These are phyloP conservation scores for Lipomyces yamadae DNA, from an alignment of 805 yeast genomes.

Conservation along the genomic window DNA sequence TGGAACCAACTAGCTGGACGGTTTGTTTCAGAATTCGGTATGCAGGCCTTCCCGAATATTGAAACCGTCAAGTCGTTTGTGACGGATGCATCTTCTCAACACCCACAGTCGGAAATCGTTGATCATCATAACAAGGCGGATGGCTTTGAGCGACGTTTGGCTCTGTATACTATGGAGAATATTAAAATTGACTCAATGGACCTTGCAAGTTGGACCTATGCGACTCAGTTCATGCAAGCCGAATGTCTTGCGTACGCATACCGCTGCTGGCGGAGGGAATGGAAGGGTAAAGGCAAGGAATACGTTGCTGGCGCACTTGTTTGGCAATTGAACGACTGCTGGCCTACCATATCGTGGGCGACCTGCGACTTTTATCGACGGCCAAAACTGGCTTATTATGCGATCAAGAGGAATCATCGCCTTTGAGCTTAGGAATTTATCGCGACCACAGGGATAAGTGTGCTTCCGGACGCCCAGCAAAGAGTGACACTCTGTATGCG, in stretches of 20 bases:
- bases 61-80: slow-evolving; percentile 49
- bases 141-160: slow-evolving; percentile 54
- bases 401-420: slow-evolving; percentile 53
- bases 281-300: slow-evolving; percentile 50
- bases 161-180: slow-evolving; percentile 55
- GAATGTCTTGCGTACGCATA: slow-evolving; percentile 57
- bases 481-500: slow-evolving; percentile 41
- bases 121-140: slow-evolving; percentile 58
- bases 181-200: slow-evolving; percentile 47
- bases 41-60: slow-evolving; percentile 53
- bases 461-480: neutral
- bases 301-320: slow-evolving; percentile 55
- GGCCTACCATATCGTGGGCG: slow-evolving; percentile 61
- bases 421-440: slow-evolving; percentile 48
- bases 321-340: slow-evolving; percentile 59
- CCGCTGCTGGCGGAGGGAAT: slow-evolving; percentile 54
- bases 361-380: slow-evolving; percentile 51
- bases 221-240: slow-evolving; percentile 59
- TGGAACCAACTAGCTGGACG: slow-evolving; percentile 55
- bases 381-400: slow-evolving; percentile 56
- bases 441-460: slow-evolving; percentile 39
- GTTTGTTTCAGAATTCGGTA: slow-evolving; percentile 60
- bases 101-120: slow-evolving; percentile 53
- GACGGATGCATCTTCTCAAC: slow-evolving; percentile 48
- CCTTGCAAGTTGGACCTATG: slow-evolving; percentile 53